Percentiles rank a stretch among this genome's conserved stretches.
These are phyloP conservation scores for Aspergillus bombycis DNA, from an alignment of 2,329 filamentous ascomycete species.

Conservation along the genomic window DNA sequence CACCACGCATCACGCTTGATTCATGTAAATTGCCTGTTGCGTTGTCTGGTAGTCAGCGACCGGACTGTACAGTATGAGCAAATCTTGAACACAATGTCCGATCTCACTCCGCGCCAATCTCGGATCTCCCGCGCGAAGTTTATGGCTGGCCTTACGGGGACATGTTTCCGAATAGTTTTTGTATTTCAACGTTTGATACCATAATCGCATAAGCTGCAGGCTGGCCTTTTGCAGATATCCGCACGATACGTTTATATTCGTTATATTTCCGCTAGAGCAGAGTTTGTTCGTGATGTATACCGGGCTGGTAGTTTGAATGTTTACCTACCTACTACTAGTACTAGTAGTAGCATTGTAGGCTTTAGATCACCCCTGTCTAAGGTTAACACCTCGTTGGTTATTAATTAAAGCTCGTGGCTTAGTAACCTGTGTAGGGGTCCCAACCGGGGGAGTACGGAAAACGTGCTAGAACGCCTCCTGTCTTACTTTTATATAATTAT, in stretches of 20 bases:
- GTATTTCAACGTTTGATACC: constrained; percentile 2
- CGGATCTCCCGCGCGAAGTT: not conserved
- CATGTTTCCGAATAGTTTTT: not conserved
- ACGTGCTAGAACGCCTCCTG: too few species aligned
- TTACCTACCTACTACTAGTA: too few species aligned
- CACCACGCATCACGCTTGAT: not conserved
- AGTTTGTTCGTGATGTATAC: not conserved
- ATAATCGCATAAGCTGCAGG: not conserved
- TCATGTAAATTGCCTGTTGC: not conserved
- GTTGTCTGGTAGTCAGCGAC: not conserved
- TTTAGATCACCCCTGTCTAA: too few species aligned
- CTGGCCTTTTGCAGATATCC: not conserved
- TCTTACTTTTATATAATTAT: too few species aligned
- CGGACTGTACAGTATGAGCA: constrained; percentile 1
- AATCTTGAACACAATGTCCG: not conserved
- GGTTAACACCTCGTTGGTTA: too few species aligned
- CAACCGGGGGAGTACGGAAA: too few species aligned
- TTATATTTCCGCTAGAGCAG: not conserved
- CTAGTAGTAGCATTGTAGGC: too few species aligned
- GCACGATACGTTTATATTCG: not conserved
- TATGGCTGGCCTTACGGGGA: not conserved
- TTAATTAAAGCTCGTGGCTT: too few species aligned
- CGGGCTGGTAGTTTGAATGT: not conserved
- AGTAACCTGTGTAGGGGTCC: too few species aligned
- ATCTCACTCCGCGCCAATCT: not conserved